These are phyloP conservation scores for Podaxis pistillaris DNA, from an alignment of 768 basidiomycete genomes.

Conservation along the genomic window DNA sequence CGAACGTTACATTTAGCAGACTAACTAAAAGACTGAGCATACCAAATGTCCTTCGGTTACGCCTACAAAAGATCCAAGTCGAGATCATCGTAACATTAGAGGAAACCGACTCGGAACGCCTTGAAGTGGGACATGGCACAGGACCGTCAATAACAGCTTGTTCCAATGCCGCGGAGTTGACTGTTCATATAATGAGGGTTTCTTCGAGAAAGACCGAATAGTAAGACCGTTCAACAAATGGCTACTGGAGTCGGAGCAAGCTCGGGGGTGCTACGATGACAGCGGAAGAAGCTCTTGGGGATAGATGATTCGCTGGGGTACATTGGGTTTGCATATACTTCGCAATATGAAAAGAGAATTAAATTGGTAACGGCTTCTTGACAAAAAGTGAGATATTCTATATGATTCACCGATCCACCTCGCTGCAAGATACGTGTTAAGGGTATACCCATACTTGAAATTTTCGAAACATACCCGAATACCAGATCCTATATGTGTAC, in stretches of 20 bases:
- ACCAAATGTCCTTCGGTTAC: not conserved
- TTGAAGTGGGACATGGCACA: not conserved
- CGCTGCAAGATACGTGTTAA: constrained; percentile 23
- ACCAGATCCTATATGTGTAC: constrained; percentile 66
- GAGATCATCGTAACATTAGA: no score
- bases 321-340: not conserved
- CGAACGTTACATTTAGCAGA: not conserved
- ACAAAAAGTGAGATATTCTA: constrained; percentile 1
- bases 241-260: not conserved
- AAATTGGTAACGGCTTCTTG: constrained; percentile 1
- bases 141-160: not conserved
- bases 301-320: not conserved
- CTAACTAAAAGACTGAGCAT: not conserved
- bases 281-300: not conserved
- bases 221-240: not conserved
- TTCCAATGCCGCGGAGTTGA: not conserved
- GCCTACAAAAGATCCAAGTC: not conserved
- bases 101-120: no score
- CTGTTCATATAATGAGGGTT: not conserved
- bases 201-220: not conserved
- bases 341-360: not conserved
- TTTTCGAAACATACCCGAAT: constrained; percentile 70
- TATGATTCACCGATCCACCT: constrained; percentile 34
- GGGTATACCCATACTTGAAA: not conserved
- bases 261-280: not conserved